Conservation (phyloP, 805 yeast species). For the Sungouiozyma ichnusensis region DNA sequence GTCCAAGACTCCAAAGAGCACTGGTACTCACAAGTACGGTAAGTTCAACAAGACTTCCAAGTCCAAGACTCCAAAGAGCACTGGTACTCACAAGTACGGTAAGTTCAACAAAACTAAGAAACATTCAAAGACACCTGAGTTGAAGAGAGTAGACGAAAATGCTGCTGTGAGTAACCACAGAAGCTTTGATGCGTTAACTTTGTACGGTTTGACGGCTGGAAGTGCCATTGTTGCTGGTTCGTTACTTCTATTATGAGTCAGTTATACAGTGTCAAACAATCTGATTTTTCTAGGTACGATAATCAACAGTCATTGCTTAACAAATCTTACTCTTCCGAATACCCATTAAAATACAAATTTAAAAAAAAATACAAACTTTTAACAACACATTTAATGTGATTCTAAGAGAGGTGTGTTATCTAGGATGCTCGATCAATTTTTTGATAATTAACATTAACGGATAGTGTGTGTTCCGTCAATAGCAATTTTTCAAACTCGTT, state of each 20-base stretch:
- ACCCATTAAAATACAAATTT: not conserved
- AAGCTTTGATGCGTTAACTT: slow-evolving; percentile 15
- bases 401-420: no score
- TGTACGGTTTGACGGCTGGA: slow-evolving; percentile 30
- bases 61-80: slow-evolving; percentile 24
- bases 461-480: no score
- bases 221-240: slow-evolving; percentile 43
- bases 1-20: slow-evolving; percentile 25
- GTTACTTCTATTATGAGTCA: slow-evolving; percentile 37
- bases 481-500: no score
- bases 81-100: slow-evolving; percentile 51
- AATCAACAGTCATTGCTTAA: no score
- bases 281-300: no score
- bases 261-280: no score
- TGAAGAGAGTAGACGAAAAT: slow-evolving; percentile 10
- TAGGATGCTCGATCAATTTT: no score
- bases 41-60: slow-evolving; percentile 36
- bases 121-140: slow-evolving; percentile 15
- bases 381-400: no score
- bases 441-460: no score
- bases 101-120: slow-evolving; percentile 35
- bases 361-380: not conserved
- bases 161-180: slow-evolving; percentile 14
- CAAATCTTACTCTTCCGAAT: not conserved
- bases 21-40: slow-evolving; percentile 51